Evolutionary conservation across 2,329 filamentous ascomycete genomes (phyloP).

Genomic region (Nemania serpens): DNA sequence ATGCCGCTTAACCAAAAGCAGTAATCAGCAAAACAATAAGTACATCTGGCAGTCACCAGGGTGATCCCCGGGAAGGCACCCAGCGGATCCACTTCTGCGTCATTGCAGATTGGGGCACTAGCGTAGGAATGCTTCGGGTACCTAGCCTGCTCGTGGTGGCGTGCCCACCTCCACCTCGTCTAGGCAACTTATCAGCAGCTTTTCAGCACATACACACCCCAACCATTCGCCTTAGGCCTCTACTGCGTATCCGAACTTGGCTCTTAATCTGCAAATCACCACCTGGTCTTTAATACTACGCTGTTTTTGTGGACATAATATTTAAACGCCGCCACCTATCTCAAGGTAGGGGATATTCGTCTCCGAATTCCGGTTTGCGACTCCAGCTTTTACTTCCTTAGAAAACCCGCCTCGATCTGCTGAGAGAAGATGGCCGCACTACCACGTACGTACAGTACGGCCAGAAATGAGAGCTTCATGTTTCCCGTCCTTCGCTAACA

Average conservation of each 20-base stretch:
- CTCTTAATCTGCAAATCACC: neutral
- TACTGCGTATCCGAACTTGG: neutral
- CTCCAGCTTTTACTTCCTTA: neutral
- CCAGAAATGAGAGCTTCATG: neutral
- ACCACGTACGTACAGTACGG: slow-evolving; percentile 36
- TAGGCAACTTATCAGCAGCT: slow-evolving; percentile 6
- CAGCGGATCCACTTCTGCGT: slow-evolving; percentile 19
- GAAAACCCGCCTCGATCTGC: neutral
- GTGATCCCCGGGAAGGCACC: slow-evolving; percentile 28
- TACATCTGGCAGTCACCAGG: slow-evolving; percentile 35
- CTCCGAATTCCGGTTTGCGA: slow-evolving; percentile 3
- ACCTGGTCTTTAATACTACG: neutral
- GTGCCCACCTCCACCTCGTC: slow-evolving; percentile 2
- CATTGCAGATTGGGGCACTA: slow-evolving; percentile 11
- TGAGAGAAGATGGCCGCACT: slow-evolving; percentile 38
- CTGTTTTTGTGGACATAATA: neutral
- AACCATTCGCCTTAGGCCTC: neutral
- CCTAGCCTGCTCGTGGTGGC: neutral
- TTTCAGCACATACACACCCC: slow-evolving; percentile 2
- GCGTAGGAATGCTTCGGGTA: neutral
- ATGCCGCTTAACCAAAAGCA: slow-evolving; percentile 14
- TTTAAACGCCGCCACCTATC: neutral
- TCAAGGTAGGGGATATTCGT: neutral
- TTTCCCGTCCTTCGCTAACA: slow-evolving; percentile 15
- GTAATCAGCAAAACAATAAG: slow-evolving; percentile 37